Percentiles rank a stretch among this genome's conserved stretches.
These are phyloP conservation scores for Gaillardinia entomophila DNA, from an alignment of 805 yeast species.

Conservation along the genomic window DNA sequence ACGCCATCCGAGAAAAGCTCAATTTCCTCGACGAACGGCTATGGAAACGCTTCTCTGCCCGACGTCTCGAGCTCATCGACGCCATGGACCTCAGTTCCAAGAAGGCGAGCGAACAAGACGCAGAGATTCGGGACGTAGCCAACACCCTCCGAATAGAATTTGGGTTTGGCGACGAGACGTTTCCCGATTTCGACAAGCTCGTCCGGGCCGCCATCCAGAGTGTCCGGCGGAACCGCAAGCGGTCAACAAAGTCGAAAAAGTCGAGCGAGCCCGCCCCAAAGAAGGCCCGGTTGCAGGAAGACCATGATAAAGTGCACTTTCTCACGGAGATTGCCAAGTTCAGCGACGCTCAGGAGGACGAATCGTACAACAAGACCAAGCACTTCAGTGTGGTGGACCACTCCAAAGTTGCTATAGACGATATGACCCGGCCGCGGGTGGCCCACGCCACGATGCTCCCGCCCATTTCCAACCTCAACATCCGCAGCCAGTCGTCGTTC, in stretches of 20 bases:
- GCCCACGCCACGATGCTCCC: slow-evolving; percentile 1
- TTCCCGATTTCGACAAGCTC: slow-evolving; percentile 77
- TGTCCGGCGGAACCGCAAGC: slow-evolving; percentile 79
- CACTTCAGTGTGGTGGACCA: slow-evolving; percentile 26
- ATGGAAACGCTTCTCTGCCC: slow-evolving; percentile 89
- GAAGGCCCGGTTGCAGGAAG: slow-evolving; percentile 2
- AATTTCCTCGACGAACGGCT: slow-evolving; percentile 73
- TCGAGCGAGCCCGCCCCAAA: slow-evolving; percentile 4
- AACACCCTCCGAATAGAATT: slow-evolving; percentile 72
- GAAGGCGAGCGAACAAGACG: slow-evolving; percentile 92
- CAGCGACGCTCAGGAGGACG: slow-evolving; percentile 28
- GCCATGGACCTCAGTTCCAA: slow-evolving; percentile 54
- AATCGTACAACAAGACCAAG: slow-evolving; percentile 23
- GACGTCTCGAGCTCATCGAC: slow-evolving; percentile 86
- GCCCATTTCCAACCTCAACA: slow-evolving; percentile 2
- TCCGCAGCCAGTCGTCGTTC: slow-evolving; percentile 1
- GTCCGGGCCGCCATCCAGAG: slow-evolving; percentile 93
- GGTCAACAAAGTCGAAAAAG: slow-evolving; percentile 38
- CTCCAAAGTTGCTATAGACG: slow-evolving; percentile 43
- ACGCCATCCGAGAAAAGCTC: slow-evolving; percentile 53
- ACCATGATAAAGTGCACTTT: slow-evolving; percentile 9
- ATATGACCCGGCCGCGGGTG: slow-evolving; percentile 39
- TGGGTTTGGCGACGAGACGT: slow-evolving; percentile 51
- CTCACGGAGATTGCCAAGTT: slow-evolving; percentile 31
- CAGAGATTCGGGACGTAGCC: slow-evolving; percentile 74